Evolutionary conservation across 2,329 filamentous ascomycete species (phyloP), one percentile per base, ranked within the genome.

Genomic region (Cephalotrichum gorgonifer): DNA sequence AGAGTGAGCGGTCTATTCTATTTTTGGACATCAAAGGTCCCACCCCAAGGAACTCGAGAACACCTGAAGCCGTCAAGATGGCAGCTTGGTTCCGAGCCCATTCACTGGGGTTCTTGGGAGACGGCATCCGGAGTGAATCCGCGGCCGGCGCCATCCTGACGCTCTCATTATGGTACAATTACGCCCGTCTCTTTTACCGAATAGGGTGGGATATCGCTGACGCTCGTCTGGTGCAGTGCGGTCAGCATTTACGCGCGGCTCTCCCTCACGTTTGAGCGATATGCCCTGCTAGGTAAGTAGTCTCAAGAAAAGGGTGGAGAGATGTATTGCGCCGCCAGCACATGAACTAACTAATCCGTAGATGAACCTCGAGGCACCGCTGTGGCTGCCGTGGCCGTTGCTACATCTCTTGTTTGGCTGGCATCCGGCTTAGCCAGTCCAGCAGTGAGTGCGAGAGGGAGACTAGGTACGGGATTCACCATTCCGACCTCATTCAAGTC

Each of bases 351-450:
- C 35, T 22, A 22, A n/a, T 9, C n/a, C 15, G 3, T 15, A 54
- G 53, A 52, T 31, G 51, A 54, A 38, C 51, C 53, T 11, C 33
- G 50, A 35, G 49, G 49, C 15, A 51, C 51, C 6, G 49, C 43
- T 9, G 42, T 72, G 25, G 59, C 75, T 14, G 60, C 76, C 8
- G 61, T 77, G 15, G 56, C 76, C 20, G 58, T 76, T 23, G 70
- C 72, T 4, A 70, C 71, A 3, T 43, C 22, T 25, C 6, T 43
- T 3, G 27, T n/a, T 14, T 43, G 41, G 41, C 15, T 43, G 41
- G 22, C 22, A 14, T n/a, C 5, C 12, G 15, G 11, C 2, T 14
- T 43, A 64, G 65, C 50, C 62, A 70, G 25, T 66, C 69, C 22
- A 64, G 63, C 56, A 73, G 70, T n/a, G 4, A 25, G 22, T 43